Evolutionary conservation across 805 yeast species (phyloP), one percentile per base, ranked within the genome.

Genomic region (Barnettozyma californica): DNA sequence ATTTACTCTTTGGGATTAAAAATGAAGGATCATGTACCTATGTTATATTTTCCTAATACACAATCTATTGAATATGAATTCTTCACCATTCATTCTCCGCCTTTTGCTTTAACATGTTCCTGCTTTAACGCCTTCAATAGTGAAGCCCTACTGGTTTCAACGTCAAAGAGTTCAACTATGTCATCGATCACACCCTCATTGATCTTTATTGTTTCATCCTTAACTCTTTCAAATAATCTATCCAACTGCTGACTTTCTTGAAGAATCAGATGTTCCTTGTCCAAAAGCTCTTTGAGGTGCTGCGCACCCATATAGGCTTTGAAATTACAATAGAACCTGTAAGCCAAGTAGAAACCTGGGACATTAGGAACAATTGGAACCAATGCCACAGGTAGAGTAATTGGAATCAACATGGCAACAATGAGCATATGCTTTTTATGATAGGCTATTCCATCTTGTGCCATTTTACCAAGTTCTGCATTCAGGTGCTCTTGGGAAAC

Each of bases 311-410:
- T 63, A 52, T 76, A 70, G 0, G 96, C 96, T 57, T 84, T 85
- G 61, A 83, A 74, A 63, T 92, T 88, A 62, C 96, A 88, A 68
- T 89, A 91, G 18, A 85, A 74, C 52, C 98, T 73, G 62, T 85
- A 91, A 3, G 85, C 73, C 39, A 91, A 66, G 59, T 89, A 92
- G 60, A 92, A 85, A 0, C 96, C 96, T 0, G 98, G 98, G 19
- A 91, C 78, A 58, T 91, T 91, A 19, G 98, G 98, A 3, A 90
- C 64, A n/a, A 91, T 73, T 0, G 98, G 98, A 0, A 92, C 61
- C 39, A 89, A 57, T 0, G 88, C 90, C 39, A 91, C 64, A 2
- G 98, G 98, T 3, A 88, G 56, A 0, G 95, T 81, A 41, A 91
- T 53, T 2, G 97, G 97, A 4, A 92, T 65, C 4, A 81, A 81